Evolutionary conservation across 2,329 filamentous ascomycete species (phyloP).

Genomic region (Davidsoniella eucalypti): DNA sequence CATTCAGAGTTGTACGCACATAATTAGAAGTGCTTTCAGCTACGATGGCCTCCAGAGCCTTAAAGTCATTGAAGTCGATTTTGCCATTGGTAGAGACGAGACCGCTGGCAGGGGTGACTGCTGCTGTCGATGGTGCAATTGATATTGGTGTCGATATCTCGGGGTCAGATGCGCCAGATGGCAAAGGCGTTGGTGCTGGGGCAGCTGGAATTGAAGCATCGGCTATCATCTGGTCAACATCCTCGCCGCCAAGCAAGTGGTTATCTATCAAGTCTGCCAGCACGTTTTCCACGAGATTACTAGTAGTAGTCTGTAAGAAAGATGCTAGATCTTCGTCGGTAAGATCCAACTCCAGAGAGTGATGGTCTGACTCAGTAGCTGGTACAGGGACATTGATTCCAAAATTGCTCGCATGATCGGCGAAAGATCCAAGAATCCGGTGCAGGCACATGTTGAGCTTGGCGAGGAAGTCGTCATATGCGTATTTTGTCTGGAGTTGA

Average conservation of each 20-base stretch:
- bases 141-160: constrained; percentile 16
- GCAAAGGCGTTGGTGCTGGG: constrained; percentile 10
- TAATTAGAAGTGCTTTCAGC: constrained; percentile 29
- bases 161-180: constrained; percentile 15
- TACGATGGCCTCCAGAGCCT: constrained; percentile 27
- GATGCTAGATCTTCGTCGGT: constrained; percentile 26
- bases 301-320: constrained; percentile 27
- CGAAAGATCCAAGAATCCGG: constrained; percentile 20
- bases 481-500: constrained; percentile 14
- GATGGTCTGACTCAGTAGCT: constrained; percentile 19
- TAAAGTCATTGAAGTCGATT: constrained; percentile 22
- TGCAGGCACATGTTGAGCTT: constrained; percentile 21
- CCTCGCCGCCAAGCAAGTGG: constrained; percentile 5
- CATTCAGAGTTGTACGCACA: constrained; percentile 27
- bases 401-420: constrained; percentile 22
- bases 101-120: constrained; percentile 17
- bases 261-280: constrained; percentile 20
- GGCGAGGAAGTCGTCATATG: constrained; percentile 22
- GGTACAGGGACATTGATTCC: constrained; percentile 22
- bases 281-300: constrained; percentile 25
- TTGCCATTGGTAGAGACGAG: constrained; percentile 15
- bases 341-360: constrained; percentile 7
- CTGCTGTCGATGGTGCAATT: background rate
- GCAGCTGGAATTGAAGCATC: constrained; percentile 8
- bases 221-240: constrained; percentile 12